phyloP scores from a whole-genome alignment of 2,329 filamentous ascomycete species.

The Cladosporium sp. region DNA sequence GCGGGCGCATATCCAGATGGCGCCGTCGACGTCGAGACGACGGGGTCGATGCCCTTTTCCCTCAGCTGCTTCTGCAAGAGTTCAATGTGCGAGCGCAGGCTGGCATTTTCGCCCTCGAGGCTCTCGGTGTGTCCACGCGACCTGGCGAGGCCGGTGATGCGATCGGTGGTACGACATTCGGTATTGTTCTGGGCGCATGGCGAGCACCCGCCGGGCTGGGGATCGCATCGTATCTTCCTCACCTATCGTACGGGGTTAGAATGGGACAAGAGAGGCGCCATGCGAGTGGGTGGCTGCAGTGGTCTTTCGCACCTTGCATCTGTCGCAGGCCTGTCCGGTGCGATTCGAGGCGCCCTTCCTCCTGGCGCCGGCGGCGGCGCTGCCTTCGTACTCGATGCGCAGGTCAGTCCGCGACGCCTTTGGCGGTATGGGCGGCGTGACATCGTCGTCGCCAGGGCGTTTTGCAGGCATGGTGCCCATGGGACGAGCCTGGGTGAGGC shows the following conservation, averaged over 20 bases:
- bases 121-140: slow-evolving; percentile 73
- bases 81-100: slow-evolving; percentile 62
- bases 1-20: slow-evolving; percentile 6
- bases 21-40: slow-evolving; percentile 16
- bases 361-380: slow-evolving; percentile 17
- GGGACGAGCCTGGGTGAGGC: no score
- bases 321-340: slow-evolving; percentile 83
- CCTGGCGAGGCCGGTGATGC: slow-evolving; percentile 77
- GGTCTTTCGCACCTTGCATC: slow-evolving; percentile 70
- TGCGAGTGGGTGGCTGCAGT: neutral
- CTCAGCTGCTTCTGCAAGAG: slow-evolving; percentile 65
- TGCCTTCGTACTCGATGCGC: slow-evolving; percentile 11
- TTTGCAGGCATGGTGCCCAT: slow-evolving; percentile 16
- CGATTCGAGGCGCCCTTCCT: slow-evolving; percentile 54
- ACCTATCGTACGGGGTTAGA: slow-evolving; percentile 48
- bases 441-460: slow-evolving; percentile 24
- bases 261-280: neutral
- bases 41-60: slow-evolving; percentile 56
- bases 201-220: slow-evolving; percentile 73
- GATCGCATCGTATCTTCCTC: slow-evolving; percentile 85
- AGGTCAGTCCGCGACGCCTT: slow-evolving; percentile 11
- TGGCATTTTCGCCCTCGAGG: slow-evolving; percentile 67
- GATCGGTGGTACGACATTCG: slow-evolving; percentile 80
- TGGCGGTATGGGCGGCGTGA: slow-evolving; percentile 6
- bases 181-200: slow-evolving; percentile 73